Evolutionary conservation across 1,139 yeast genomes (phyloP), one percentile per base, ranked within the genome.

Genomic region (Nakaseomyces kungkrabaensis): DNA sequence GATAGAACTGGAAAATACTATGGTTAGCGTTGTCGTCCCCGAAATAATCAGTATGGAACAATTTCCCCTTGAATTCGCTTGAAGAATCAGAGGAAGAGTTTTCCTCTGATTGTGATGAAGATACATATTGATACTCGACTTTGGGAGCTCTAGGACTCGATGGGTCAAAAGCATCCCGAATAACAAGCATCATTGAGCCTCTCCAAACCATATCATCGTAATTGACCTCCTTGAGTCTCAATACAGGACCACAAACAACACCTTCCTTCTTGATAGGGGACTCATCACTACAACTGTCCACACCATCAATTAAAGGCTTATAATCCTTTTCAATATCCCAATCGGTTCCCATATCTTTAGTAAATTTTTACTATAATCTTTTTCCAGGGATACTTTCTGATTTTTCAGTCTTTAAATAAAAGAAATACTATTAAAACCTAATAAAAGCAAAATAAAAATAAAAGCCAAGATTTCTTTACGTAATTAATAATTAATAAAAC

Each of bases 201-300:
- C 87, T 68, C 70, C 87, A 88, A 50, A 74, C 70, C 43, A 66
- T 57, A 8, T 68, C 51, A 0, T 71, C 70, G 31, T 75, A 66
- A 55, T 75, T 77, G 38, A 76, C 77, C 4, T 85, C 89, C 51
- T 79, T 70, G 50, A 83, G 75, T 52, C 92, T 72, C 51, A 89
- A 68, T 37, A 82, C 71, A 0, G 97, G 97, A 1, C 97, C 97
- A 63, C 92, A 84, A 1, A 62, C 58, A 17, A 64, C 52, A 5
- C 67, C 66, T 5, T 37, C 36, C 22, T 13, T 17, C 8, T 32
- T 46, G 29, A 59, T 53, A 1, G 65, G 63, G 2, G 65, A 59
- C 3, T 48, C 49, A 4, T 52, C 54, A 10, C 49, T 50, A 47
- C 63, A 59, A 10, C 52, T 50, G 46, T 61, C 56, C 44, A 60